Evolutionary conservation across 495 filamentous ascomycete genomes (phyloP), one percentile per base, ranked within the genome.

Genomic region (Trichoderma asperelloides): DNA sequence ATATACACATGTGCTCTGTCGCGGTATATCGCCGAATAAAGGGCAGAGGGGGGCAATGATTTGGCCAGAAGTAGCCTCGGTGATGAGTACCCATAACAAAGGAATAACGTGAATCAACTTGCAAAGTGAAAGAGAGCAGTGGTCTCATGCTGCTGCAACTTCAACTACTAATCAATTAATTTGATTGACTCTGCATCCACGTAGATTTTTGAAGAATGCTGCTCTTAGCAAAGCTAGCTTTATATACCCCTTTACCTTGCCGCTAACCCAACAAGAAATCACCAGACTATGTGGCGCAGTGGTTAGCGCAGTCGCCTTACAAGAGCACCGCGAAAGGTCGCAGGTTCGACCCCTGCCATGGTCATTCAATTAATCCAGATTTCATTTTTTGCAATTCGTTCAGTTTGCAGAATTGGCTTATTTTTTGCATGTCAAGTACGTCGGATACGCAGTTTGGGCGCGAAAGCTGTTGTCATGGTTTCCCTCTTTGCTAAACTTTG

Each of bases 331-430:
- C 75, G 75, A 71, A 77, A 76, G 78, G 76, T 78, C 78, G 78
- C 78, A 79, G 78, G 78, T 81, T 81, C 78, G 78, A 81, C 71
- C 78, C 78, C 78, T 79, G 78, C 78, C 74, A 73, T 74, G 78
- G 75, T 79, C 78, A 79, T 68, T 60, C 66, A 66, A 72, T 73
- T 70, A 60, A 43, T 5, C 39, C 65, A 60, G 41, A 55, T 21
- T 62, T 68, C 30, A 23, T 43, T 69, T 66, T 11, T 64, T 55
- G 21, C n/a, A 1, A 2, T 68, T 41, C 66, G n/a, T 69, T 64
- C 25, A n/a, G 49, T 55, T 13, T 70, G 62, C 64, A 68, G 55
- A 37, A 9, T 0, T 49, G n/a, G 8, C n/a, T 51, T 51, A 21
- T 51, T 21, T 13, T 43, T 18, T 45, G 41, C 41, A 12, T 16